Base-by-base conservation (phyloP, 441 rosid species). In the Populus hybrid region DNA sequence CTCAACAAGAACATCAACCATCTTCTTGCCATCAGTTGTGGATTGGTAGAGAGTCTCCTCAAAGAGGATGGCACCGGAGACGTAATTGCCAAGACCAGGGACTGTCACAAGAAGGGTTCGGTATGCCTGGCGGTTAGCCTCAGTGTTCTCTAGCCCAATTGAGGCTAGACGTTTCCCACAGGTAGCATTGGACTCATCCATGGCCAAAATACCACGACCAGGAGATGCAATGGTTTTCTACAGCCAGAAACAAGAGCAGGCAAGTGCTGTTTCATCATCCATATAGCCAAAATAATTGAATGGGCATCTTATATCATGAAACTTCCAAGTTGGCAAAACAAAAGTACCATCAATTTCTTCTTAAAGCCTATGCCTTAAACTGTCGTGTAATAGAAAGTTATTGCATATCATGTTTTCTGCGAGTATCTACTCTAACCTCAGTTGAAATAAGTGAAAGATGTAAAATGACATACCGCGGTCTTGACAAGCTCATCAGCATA, bases 141-240 rank as follows among this genome's bases (percentile, higher is more conserved):
- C 99, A 0, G 97, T 91, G 89, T 93, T 93, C 84, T 93, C 97
- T 23, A 93, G 87, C 81, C 95, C 96, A 0, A 91, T 93, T 0
- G 97, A 91, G 12, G 89, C 95, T 72, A 91, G 82, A 82, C 97
- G 92, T 79, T 93, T 91, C 79, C 97, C 99, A 32, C 97, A 94
- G 69, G 99, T 94, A 59, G 99, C 99, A 74, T 93, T 94, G 0
- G 97, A 94, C 87, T 94, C 97, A 35, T 94, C 99, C 99, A 94
- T 94, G 70, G 97, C 97, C 90, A 94, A 84, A 69, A 94, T 93
- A 79, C 97, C 99, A 74, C 94, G 94, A 34, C 97, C 99, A 0
- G 99, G 99, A 3, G 98, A 93, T 64, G 98, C 99, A 63, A 93
- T 30, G 7, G 94, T 93, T 92, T 93, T 94, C 99, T 94, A 53